A percentile compares a stretch with the other conserved stretches of the same genome.
These are phyloP conservation scores for Verticillium klebahnii DNA, from an alignment of 2,329 filamentous ascomycete genomes.

Conservation along the genomic window DNA sequence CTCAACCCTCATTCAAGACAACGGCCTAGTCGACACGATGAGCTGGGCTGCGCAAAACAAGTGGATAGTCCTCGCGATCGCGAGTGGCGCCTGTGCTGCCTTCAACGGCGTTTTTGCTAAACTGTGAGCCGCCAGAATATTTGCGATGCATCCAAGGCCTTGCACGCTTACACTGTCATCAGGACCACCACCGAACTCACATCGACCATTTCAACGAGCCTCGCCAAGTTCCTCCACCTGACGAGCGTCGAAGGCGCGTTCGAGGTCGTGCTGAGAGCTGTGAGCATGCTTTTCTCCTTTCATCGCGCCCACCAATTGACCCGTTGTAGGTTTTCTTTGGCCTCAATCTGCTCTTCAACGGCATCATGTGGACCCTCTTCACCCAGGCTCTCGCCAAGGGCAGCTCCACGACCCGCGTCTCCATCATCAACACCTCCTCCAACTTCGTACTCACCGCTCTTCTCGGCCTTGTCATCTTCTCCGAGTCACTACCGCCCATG, in stretches of 20 bases:
- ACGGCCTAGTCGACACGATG: slow-evolving; percentile 14
- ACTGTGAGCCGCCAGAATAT: slow-evolving; percentile 47
- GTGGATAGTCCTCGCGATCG: slow-evolving; percentile 67
- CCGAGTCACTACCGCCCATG: slow-evolving; percentile 63
- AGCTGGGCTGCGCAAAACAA: slow-evolving; percentile 30
- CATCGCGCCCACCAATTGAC: background rate
- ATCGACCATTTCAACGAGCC: slow-evolving; percentile 36
- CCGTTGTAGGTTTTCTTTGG: slow-evolving; percentile 63
- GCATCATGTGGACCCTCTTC: slow-evolving; percentile 80
- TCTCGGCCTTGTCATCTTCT: slow-evolving; percentile 65
- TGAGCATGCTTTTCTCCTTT: slow-evolving; percentile 26
- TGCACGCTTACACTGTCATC: background rate
- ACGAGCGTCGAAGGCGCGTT: slow-evolving; percentile 33
- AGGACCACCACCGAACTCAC: slow-evolving; percentile 56
- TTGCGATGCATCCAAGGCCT: background rate
- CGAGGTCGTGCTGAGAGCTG: slow-evolving; percentile 44
- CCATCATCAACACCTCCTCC: slow-evolving; percentile 75
- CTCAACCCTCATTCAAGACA: background rate
- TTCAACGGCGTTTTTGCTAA: slow-evolving; percentile 84
- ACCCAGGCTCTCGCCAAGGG: slow-evolving; percentile 72
- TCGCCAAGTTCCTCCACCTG: slow-evolving; percentile 41
- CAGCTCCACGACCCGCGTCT: slow-evolving; percentile 72
- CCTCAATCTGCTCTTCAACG: slow-evolving; percentile 71
- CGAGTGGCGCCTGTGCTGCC: slow-evolving; percentile 72
- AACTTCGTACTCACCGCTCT: slow-evolving; percentile 79